A percentile compares a stretch with the other conserved stretches of the same genome.
These are phyloP conservation scores for Coprinopsis strossmayeri DNA, from an alignment of 768 basidiomycete genomes.

Conservation along the genomic window DNA sequence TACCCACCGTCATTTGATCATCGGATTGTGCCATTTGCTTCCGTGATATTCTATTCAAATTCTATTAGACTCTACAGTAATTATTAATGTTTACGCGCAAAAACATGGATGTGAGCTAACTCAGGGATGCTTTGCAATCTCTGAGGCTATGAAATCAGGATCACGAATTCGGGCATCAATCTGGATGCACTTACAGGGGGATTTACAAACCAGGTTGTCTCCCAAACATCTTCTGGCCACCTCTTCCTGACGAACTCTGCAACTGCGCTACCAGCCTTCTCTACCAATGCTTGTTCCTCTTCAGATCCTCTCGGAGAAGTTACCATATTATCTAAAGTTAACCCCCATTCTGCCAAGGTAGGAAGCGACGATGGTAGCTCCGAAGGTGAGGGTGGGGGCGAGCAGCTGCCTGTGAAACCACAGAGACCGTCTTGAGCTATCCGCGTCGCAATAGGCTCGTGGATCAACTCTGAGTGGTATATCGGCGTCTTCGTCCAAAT, in stretches of 20 bases:
- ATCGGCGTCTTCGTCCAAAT: conserved; percentile 77
- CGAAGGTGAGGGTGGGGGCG: conserved; percentile 55
- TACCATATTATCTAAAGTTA: conserved; percentile 56
- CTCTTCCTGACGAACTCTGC: conserved; percentile 53
- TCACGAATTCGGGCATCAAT: no score
- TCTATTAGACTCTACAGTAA: not conserved
- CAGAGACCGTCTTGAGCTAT: conserved; percentile 73
- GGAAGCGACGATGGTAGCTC: conserved; percentile 50
- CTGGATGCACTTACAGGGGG: conserved; percentile 78
- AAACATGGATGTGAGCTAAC: conserved; percentile 83
- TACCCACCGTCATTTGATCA: not conserved
- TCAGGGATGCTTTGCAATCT: conserved; percentile 78
- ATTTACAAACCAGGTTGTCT: conserved; percentile 90
- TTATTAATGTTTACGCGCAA: conserved; percentile 38
- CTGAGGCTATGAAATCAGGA: conserved; percentile 27
- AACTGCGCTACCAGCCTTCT: conserved; percentile 50
- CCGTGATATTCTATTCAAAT: not conserved
- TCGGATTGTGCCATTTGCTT: not conserved
- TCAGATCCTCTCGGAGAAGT: conserved; percentile 42
- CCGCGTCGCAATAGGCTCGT: conserved; percentile 43
- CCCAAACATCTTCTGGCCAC: conserved; percentile 75
- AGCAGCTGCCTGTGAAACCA: conserved; percentile 66
- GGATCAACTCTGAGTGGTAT: conserved; percentile 53
- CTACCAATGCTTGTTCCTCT: conserved; percentile 47
- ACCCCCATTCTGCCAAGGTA: conserved; percentile 62